Evolutionary conservation across 2,329 filamentous ascomycete genomes (phyloP), one percentile per base, ranked within the genome.

Genomic region (Mycosphaerella sp.): DNA sequence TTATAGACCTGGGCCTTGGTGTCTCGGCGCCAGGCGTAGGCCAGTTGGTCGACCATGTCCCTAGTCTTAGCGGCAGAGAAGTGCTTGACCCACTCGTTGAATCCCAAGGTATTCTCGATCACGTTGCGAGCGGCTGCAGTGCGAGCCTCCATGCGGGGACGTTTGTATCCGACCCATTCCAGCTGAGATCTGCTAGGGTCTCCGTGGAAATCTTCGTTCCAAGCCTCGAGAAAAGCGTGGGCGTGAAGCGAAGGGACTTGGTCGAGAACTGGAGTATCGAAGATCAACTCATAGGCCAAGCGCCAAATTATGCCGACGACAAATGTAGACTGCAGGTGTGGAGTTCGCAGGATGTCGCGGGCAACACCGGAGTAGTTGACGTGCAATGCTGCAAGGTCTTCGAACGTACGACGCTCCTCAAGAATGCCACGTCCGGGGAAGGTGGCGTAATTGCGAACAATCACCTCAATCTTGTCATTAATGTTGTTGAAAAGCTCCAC

Each of bases 261-360:
- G 35, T 55, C 45, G 2, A 55, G 43, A 1, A 55, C 18, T 2
- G 53, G 44, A 10, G 18, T 30, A 27, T 40, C 40, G 21, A 55
- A 48, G 16, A 55, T 49, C 6, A 34, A 13, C 6, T 40, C 43
- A 14, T 32, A 28, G 14, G 41, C 36, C 10, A 49, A 35, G 21
- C 44, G 53, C 53, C 53, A 55, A 21, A 52, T 34, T 32, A 55
- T 37, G 21, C 53, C 49, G 21, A 36, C 36, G 12, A 55, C 18
- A 7, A 55, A 44, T 10, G 53, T 16, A 9, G 39, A 36, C 14
- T 55, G 53, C 34, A 55, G 14, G 21, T 52, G 42, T n/a, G n/a
- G 14, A 13, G 25, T 34, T 30, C 49, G 18, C 14, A 48, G 30
- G 27, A 52, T 34, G 28, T 30, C 8, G 25, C 34, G 36, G n/a